Evolutionary conservation across 1,284 basidiomycete species (phyloP), one percentile per base, ranked within the genome.

Genomic region (Leccinum pachyderme): DNA sequence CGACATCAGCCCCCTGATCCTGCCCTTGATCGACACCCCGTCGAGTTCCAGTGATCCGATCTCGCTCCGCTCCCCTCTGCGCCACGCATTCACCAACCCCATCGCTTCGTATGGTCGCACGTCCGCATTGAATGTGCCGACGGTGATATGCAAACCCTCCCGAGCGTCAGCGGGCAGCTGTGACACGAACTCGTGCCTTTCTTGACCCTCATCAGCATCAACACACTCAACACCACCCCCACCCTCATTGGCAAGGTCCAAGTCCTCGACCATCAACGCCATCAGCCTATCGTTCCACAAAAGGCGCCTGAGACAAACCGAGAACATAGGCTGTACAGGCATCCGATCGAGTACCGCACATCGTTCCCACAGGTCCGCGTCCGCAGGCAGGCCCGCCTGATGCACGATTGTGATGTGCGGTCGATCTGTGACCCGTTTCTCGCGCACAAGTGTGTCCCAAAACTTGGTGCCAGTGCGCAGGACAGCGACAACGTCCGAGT

Each of bases 351-450:
- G 70, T 7, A 60, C 65, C 22, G 67, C 62, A 63, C 90, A 94
- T 15, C 74, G 72, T 7, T 86, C 78, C 93, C 93, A 95, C 3
- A 92, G 71, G 68, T 54, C 72, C 53, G 4, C 3, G 39, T 80
- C 81, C 5, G 54, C 74, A 5, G 79, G 76, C 4, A 89, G 75
- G 25, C 73, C 69, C 27, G 86, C 87, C 59, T 74, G 72, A 70
- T 99, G 96, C 7, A 89, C 85, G 52, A 98, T 75, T 0, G 96
- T 98, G 53, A 98, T 77, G 70, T 99, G 96, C 1, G 95, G 94
- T 5, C 78, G 72, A 12, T 69, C 62, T 3, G 82, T 73, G 22
- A 96, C 68, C 12, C 93, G 77, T 3, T 76, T 66, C 0, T 71
- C 69, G 6, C 55, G 55, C 39, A 79, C 75, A 27, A 95, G 65